These are phyloP conservation scores for Rosa lucieae DNA, from an alignment of 306 rosid genomes.

Conservation along the genomic window DNA sequence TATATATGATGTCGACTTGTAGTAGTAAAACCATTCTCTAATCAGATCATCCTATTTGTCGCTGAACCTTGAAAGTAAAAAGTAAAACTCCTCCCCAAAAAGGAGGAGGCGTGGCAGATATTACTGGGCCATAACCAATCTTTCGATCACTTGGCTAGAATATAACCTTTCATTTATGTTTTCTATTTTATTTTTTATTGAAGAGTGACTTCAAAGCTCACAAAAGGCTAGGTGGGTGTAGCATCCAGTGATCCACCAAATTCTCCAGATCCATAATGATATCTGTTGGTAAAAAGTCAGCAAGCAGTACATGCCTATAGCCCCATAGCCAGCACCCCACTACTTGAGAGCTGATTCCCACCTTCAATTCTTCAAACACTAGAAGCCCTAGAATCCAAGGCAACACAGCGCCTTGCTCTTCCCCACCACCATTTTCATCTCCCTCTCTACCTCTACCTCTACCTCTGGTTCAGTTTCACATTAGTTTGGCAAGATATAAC, in stretches of 20 bases:
- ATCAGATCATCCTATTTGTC: neutral
- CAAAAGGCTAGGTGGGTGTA: constrained; percentile 36
- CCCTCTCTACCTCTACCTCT: neutral
- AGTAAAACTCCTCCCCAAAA: neutral
- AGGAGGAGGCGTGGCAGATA: constrained; percentile 35
- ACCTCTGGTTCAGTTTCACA: constrained; percentile 32
- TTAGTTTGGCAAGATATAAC: neutral
- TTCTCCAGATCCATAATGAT: constrained; percentile 28
- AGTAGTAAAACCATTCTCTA: neutral
- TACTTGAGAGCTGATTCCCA: constrained; percentile 51
- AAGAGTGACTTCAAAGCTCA: constrained; percentile 59
- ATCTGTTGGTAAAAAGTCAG: constrained; percentile 8
- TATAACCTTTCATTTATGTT: constrained; percentile 39
- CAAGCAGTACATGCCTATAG: constrained; percentile 11
- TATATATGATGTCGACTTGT: neutral
- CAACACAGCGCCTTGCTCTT: constrained; percentile 43
- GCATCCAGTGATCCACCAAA: constrained; percentile 32
- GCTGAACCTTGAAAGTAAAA: neutral
- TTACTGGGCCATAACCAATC: constrained; percentile 75
- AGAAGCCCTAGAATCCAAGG: constrained; percentile 81
- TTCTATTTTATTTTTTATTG: constrained; percentile 8
- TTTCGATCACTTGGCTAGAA: constrained; percentile 27
- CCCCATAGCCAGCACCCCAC: constrained; percentile 52
- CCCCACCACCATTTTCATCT: constrained; percentile 46
- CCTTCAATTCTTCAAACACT: constrained; percentile 23